Conservation (phyloP, 768 basidiomycete genomes). For the Omphalotus guepiniiformis region DNA sequence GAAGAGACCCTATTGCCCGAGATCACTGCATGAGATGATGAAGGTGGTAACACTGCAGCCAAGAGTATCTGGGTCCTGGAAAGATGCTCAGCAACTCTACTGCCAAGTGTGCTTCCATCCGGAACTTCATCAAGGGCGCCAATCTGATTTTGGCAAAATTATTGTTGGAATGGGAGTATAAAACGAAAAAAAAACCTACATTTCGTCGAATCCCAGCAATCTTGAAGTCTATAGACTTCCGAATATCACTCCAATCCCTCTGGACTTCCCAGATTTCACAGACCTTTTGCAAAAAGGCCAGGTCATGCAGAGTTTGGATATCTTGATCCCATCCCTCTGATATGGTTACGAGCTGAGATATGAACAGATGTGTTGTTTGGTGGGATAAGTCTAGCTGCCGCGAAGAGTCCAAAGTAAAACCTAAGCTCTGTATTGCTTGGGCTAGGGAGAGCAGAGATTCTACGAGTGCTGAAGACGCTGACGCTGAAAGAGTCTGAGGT, state of each 20-base stretch:
- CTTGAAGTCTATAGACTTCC: constrained; percentile 22
- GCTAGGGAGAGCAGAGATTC: constrained; percentile 52
- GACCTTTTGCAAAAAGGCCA: constrained; percentile 45
- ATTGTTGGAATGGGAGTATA: not conserved
- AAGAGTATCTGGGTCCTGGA: constrained; percentile 59
- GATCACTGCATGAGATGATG: too few relatives aligned
- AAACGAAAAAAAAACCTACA: constrained; percentile 19
- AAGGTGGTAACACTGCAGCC: constrained; percentile 48
- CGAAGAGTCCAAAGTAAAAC: constrained; percentile 35
- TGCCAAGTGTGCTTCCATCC: constrained; percentile 20
- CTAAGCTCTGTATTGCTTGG: constrained; percentile 51
- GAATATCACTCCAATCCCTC: constrained; percentile 26
- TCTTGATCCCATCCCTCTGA: constrained; percentile 21
- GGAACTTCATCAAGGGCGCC: not conserved
- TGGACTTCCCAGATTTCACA: constrained; percentile 27
- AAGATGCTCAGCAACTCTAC: constrained; percentile 39
- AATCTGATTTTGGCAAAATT: too few relatives aligned
- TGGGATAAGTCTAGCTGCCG: constrained; percentile 32
- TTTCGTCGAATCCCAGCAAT: constrained; percentile 20
- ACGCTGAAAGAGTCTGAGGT: constrained; percentile 27
- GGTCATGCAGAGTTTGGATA: constrained; percentile 37
- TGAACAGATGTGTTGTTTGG: constrained; percentile 36
- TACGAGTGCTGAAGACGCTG: constrained; percentile 48
- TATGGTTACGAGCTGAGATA: constrained; percentile 30
- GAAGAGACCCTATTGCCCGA: constrained; percentile 14